phyloP scores from a whole-genome alignment of 352 stramenopile species.

The Pythium dissotocum region DNA sequence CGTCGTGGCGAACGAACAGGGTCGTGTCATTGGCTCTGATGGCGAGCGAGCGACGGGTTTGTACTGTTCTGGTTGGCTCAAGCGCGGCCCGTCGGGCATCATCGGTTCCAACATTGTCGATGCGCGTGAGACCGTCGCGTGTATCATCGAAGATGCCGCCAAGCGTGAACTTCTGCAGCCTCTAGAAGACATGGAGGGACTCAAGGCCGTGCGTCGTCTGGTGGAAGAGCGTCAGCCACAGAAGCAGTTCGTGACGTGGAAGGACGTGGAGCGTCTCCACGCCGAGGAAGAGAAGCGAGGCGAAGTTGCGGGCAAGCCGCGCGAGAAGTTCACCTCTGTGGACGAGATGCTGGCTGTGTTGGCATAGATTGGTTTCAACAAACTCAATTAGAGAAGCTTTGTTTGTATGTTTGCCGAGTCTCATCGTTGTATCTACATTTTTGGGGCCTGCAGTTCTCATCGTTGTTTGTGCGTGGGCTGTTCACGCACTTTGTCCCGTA shows the following conservation, averaged over 20 bases:
- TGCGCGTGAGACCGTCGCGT: conserved; percentile 94
- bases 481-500: conserved; percentile 43
- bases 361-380: background rate
- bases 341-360: conserved; percentile 65
- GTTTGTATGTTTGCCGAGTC: background rate
- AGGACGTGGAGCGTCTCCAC: conserved; percentile 62
- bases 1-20: conserved; percentile 62
- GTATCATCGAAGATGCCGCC: conserved; percentile 90
- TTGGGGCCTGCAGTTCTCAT: background rate
- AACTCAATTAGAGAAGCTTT: background rate
- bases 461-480: conserved; percentile 11
- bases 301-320: conserved; percentile 56
- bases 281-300: conserved; percentile 65
- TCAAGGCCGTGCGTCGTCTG: conserved; percentile 47
- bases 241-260: conserved; percentile 73
- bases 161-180: conserved; percentile 43
- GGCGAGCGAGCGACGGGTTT: conserved; percentile 68
- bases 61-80: conserved; percentile 98
- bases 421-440: background rate
- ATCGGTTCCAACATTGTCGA: conserved; percentile 99
- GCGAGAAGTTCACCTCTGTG: conserved; percentile 83
- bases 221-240: conserved; percentile 49
- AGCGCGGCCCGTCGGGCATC: conserved; percentile 96
- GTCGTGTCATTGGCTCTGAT: conserved; percentile 46
- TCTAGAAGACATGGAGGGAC: conserved; percentile 20